Conservation (phyloP, 805 yeast genomes). For the Candida easanensis region DNA sequence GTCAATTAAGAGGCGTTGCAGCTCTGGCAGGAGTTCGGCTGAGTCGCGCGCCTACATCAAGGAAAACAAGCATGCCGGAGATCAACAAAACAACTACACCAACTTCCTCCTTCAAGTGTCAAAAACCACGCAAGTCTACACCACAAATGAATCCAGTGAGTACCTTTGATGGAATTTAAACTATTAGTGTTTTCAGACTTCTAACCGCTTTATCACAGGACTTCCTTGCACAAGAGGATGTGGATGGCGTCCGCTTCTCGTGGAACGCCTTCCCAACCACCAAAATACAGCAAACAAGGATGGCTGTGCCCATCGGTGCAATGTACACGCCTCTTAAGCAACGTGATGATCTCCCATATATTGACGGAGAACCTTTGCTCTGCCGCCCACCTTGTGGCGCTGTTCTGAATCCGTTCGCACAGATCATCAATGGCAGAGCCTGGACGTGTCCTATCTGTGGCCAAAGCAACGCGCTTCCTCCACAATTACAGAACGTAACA, state of each 20-base stretch:
- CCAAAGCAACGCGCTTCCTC: constrained; percentile 42
- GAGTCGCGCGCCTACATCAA: too few relatives aligned
- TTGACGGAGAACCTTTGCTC: constrained; percentile 41
- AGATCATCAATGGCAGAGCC: constrained; percentile 26
- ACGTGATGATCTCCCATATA: constrained; percentile 35
- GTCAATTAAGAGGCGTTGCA: too few relatives aligned
- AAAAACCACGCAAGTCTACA: neutral
- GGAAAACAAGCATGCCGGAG: neutral
- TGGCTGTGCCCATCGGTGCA: constrained; percentile 54
- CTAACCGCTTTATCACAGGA: constrained; percentile 6
- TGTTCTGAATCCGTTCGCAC: constrained; percentile 49
- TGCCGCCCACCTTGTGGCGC: constrained; percentile 54
- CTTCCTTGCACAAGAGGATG: constrained; percentile 21
- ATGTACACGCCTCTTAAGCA: constrained; percentile 58
- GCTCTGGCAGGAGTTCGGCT: too few relatives aligned
- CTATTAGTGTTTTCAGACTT: too few relatives aligned
- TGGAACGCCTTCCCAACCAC: constrained; percentile 60
- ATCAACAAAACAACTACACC: neutral
- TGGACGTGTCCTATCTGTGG: constrained; percentile 63
- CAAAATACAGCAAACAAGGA: constrained; percentile 49
- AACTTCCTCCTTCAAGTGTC: too few relatives aligned
- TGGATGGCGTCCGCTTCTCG: constrained; percentile 58
- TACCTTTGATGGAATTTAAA: neutral
- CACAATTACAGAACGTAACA: constrained; percentile 29
- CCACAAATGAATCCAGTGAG: neutral